Conservation (phyloP, 257 asterid genomes). For the Forsythia viridissima region DNA sequence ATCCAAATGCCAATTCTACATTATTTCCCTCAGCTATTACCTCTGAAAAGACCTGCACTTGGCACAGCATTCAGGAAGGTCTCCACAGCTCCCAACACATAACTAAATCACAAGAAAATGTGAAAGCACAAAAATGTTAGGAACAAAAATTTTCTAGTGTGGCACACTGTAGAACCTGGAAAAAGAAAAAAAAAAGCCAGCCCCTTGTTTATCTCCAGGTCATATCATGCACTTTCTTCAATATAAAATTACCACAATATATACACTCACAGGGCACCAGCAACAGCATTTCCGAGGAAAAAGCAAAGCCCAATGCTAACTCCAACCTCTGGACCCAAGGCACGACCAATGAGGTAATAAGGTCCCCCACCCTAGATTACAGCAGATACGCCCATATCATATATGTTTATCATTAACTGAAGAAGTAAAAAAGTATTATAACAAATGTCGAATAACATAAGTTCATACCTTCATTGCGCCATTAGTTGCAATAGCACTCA, state of each 20-base stretch:
- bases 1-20: constrained; percentile 12
- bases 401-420: constrained; percentile 10
- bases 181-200: constrained; percentile 14
- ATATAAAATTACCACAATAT: constrained; percentile 5
- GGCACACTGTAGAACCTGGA: constrained; percentile 4
- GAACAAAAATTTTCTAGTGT: constrained; percentile 7
- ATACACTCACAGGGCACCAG: constrained; percentile 94
- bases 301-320: constrained; percentile 98
- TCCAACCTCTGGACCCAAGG: constrained; percentile 99
- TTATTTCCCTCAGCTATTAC: constrained; percentile 39
- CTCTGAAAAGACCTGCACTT: constrained; percentile 90
- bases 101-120: constrained; percentile 49
- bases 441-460: neutral
- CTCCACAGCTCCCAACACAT: constrained; percentile 99
- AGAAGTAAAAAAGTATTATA: constrained; percentile 7
- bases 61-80: constrained; percentile 95
- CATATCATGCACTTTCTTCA: neutral
- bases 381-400: constrained; percentile 19
- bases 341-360: constrained; percentile 98
- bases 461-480: constrained; percentile 95
- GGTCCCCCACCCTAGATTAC: constrained; percentile 95
- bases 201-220: neutral
- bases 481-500: constrained; percentile 98
- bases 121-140: constrained; percentile 21
- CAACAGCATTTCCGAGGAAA: constrained; percentile 98